phyloP scores from a whole-genome alignment of 345 rosid genomes.

The Clausena lansium region DNA sequence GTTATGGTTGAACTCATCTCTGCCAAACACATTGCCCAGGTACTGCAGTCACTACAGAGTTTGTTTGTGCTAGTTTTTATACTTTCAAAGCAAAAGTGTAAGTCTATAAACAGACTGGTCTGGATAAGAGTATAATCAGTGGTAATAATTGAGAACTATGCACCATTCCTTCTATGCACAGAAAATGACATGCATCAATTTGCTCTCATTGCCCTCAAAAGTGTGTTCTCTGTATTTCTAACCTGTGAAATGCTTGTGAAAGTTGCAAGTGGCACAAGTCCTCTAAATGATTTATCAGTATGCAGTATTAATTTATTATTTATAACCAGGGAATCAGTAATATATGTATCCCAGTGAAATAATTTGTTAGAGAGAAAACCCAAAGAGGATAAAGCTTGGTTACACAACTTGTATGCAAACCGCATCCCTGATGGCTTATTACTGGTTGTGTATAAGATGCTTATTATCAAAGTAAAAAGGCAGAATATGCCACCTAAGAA shows the following conservation, averaged over 20 bases:
- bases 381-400: not conserved
- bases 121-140: not conserved
- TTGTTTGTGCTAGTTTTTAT: not conserved
- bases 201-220: too few relatives aligned
- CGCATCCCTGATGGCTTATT: not conserved
- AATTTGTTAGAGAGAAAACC: not conserved
- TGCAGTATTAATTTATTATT: not conserved
- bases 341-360: not conserved
- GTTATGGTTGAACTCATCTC: conserved; percentile 99
- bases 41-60: conserved; percentile 19
- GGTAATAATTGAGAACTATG: not conserved
- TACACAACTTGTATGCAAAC: not conserved
- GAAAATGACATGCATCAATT: too few relatives aligned
- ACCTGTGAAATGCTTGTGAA: not conserved
- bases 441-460: not conserved
- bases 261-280: not conserved
- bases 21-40: conserved; percentile 98
- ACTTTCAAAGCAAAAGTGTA: not conserved
- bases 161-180: too few relatives aligned
- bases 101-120: not conserved
- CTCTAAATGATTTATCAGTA: not conserved
- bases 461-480: not conserved
- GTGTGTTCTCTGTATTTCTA: not conserved
- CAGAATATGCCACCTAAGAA: not conserved
- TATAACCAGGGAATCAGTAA: not conserved